A percentile compares a stretch with the other conserved stretches of the same genome.
phyloP scores from a whole-genome alignment of 805 yeast species.

The Metschnikowia noctiluminum region DNA sequence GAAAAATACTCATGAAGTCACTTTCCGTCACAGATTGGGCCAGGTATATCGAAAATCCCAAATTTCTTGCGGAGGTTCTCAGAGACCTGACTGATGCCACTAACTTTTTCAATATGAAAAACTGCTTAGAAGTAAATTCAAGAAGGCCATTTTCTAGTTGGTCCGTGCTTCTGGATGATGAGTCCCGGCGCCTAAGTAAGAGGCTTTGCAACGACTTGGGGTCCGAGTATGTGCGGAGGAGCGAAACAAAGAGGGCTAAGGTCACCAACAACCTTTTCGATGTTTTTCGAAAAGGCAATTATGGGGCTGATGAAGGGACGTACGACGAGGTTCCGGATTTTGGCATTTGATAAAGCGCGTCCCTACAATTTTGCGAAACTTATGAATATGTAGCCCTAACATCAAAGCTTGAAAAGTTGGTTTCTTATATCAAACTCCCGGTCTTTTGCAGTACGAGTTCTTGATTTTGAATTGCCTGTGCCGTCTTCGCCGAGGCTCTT shows the following conservation, averaged over 20 bases:
- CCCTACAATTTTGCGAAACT: no score
- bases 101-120: conserved; percentile 31
- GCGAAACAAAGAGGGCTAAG: conserved; percentile 18
- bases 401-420: conserved; percentile 29
- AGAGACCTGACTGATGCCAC: conserved; percentile 17
- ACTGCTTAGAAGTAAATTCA: conserved; percentile 24
- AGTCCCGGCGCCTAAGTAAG: conserved; percentile 9
- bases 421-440: conserved; percentile 39
- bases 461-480: conserved; percentile 30
- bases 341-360: conserved; percentile 12
- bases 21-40: conserved; percentile 10
- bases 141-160: conserved; percentile 12
- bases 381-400: conserved; percentile 9
- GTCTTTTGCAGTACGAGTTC: conserved; percentile 44
- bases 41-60: conserved; percentile 8
- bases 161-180: conserved; percentile 8
- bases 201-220: conserved; percentile 24
- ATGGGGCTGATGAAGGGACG: conserved; percentile 25
- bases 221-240: conserved; percentile 22
- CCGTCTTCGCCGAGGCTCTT: conserved; percentile 41
- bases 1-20: conserved; percentile 9
- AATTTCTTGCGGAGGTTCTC: conserved; percentile 18
- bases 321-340: conserved; percentile 26
- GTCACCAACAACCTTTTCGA: neutral
- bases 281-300: conserved; percentile 18